Percentiles rank a stretch among this genome's conserved stretches.
Conservation (phyloP, 139 green algal genomes). For the Nannochloris sp. region DNA sequence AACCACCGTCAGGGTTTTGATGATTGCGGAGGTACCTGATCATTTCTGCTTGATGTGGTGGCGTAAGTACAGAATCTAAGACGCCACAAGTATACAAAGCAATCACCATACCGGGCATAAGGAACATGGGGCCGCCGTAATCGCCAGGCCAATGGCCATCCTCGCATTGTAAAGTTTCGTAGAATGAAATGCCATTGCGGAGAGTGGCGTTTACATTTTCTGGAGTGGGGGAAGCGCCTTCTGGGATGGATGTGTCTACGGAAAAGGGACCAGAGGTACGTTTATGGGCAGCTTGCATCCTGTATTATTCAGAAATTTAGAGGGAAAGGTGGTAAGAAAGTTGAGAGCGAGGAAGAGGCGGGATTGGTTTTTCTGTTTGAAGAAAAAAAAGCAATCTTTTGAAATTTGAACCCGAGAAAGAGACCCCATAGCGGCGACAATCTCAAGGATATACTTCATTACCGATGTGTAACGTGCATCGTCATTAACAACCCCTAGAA, state of each 20-base stretch:
- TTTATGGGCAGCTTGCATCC: conserved; percentile 14
- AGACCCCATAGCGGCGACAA: too few relatives aligned
- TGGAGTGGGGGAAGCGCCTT: not conserved
- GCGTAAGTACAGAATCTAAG: conserved; percentile 69
- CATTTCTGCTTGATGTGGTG: conserved; percentile 57
- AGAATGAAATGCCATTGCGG: conserved; percentile 66
- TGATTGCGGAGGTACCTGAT: conserved; percentile 92
- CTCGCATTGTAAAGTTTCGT: conserved; percentile 65
- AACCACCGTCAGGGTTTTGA: conserved; percentile 93
- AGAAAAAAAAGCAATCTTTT: too few relatives aligned
- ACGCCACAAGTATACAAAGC: conserved; percentile 64
- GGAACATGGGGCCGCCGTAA: conserved; percentile 98
- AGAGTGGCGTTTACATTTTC: conserved; percentile 23
- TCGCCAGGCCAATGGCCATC: conserved; percentile 96
- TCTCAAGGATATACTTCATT: too few relatives aligned
- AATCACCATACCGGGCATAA: conserved; percentile 95
- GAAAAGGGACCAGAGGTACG: conserved; percentile 1
- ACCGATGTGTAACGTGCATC: not conserved
- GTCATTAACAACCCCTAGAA: not conserved
- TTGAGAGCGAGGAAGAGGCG: not conserved
- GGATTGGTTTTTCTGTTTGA: not conserved
- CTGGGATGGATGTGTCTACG: not conserved
- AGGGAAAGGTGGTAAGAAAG: not conserved
- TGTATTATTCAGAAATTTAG: conserved; percentile 6
- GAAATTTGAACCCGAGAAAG: too few relatives aligned